Conservation (phyloP, 108 stramenopile species). For the Chaetoceros muelleri region DNA sequence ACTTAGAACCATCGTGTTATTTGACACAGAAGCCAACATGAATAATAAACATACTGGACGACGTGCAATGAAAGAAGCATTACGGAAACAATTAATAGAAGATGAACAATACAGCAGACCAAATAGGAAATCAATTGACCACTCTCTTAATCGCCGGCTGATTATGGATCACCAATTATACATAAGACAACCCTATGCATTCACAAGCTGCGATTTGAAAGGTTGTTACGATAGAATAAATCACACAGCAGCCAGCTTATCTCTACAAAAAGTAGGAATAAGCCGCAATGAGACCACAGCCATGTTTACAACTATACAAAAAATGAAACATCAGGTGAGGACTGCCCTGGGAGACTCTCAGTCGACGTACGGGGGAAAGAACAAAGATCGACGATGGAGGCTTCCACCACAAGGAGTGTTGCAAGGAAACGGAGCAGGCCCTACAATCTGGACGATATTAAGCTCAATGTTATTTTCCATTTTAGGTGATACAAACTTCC, state of each 20-base stretch:
- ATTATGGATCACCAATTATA: neutral
- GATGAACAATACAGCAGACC: constrained; percentile 2
- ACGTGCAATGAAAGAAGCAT: constrained; percentile 3
- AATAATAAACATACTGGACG: constrained; percentile 2
- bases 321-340: constrained; percentile 7
- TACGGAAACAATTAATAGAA: neutral
- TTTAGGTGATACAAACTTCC: constrained; percentile 3
- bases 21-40: constrained; percentile 8
- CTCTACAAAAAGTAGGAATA: constrained; percentile 7
- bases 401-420: constrained; percentile 6
- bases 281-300: neutral
- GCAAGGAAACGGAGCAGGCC: constrained; percentile 32
- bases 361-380: neutral
- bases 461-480: constrained; percentile 11
- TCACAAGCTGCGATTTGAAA: neutral
- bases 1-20: constrained; percentile 4
- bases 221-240: constrained; percentile 16
- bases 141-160: neutral
- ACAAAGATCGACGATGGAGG: neutral
- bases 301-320: constrained; percentile 10
- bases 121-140: neutral
- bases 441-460: constrained; percentile 20
- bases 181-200: neutral
- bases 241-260: constrained; percentile 5
- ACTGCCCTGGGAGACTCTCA: constrained; percentile 8